Evolutionary conservation across 2,329 filamentous ascomycete genomes (phyloP).

Genomic region (Neonectria faginata): DNA sequence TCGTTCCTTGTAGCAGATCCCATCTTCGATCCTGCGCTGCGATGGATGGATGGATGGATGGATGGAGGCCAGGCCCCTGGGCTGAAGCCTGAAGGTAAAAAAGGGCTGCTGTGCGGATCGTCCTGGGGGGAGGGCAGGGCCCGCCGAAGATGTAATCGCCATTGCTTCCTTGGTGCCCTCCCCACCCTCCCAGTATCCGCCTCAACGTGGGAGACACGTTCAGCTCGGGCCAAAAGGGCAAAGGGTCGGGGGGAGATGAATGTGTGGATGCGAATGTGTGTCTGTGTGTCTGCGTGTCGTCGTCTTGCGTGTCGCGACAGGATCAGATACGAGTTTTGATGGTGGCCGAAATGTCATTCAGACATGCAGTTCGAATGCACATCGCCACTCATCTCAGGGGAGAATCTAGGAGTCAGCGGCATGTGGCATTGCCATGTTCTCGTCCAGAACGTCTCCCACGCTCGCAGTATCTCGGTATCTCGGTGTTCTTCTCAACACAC

Average conservation of each 20-base stretch:
- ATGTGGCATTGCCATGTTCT: not conserved
- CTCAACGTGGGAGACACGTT: conserved; percentile 11
- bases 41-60: not conserved
- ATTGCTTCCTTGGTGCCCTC: not conserved
- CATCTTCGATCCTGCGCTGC: conserved; percentile 32
- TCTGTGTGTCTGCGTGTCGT: conserved; percentile 40
- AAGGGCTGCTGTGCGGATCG: no score
- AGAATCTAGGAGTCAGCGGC: not conserved
- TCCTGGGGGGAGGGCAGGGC: no score
- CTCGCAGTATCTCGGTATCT: not conserved
- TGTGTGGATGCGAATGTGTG: conserved; percentile 31
- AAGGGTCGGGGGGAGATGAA: conserved; percentile 12
- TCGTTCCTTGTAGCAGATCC: conserved; percentile 30
- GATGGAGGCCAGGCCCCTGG: not conserved
- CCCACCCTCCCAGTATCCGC: not conserved
- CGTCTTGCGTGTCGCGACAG: not conserved
- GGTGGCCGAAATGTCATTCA: not conserved
- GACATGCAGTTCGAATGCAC: not conserved
- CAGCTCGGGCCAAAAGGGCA: not conserved
- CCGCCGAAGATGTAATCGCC: not conserved
- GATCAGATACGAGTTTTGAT: not conserved
- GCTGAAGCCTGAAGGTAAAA: not conserved
- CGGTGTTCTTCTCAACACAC: not conserved
- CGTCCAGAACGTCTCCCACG: not conserved
- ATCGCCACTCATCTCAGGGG: not conserved